Base-by-base conservation (phyloP, 495 filamentous ascomycete species). In the Podospora pseudocomata region DNA sequence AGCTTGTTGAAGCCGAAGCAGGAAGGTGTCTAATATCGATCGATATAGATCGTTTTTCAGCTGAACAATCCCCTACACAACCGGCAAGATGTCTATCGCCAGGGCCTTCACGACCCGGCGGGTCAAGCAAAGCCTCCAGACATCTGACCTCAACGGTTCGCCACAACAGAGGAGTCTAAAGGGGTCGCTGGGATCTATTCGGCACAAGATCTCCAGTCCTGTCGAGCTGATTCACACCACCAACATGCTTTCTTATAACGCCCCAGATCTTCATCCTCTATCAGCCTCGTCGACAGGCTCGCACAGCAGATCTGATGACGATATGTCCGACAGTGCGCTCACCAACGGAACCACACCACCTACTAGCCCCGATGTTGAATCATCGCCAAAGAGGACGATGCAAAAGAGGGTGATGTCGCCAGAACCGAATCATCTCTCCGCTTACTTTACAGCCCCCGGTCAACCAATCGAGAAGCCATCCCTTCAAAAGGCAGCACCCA, bases 211-310 rank as follows among this genome's bases (percentile, higher is more conserved):
- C 74, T 99, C 95, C 20, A 86, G 84, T 13, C 95, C 95, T 2
- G 84, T 97, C 60, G 89, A 91, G 77, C 83, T 99, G 58, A 79
- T 97, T 30, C 96, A 94, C 20, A 97, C 96, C 4, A 98, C 96
- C 67, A 99, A 98, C 77, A 92, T 94, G 88, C 89, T 97, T 19
- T 91, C 92, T 19, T 97, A 95, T 84, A 93, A 94, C 73, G 93
- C 95, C 13, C 96, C 95, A 28, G 89, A 93, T 75, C 85, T 92
- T 70, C 85, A 81, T 71, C 86, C 83, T 65, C 75, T 82, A 68
- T 78, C 82, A 30, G 80, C 85, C 0, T 84, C 86, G 1, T 88
- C 90, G 0, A 77, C 85, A 27, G 86, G 83, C 6, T 88, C 87
- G 27, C 80, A 79, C 49, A 85, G 88, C 49, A 85, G 88, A 69